Conservation (phyloP, 2,329 filamentous ascomycete genomes). For the Epicoccum nigrum region DNA sequence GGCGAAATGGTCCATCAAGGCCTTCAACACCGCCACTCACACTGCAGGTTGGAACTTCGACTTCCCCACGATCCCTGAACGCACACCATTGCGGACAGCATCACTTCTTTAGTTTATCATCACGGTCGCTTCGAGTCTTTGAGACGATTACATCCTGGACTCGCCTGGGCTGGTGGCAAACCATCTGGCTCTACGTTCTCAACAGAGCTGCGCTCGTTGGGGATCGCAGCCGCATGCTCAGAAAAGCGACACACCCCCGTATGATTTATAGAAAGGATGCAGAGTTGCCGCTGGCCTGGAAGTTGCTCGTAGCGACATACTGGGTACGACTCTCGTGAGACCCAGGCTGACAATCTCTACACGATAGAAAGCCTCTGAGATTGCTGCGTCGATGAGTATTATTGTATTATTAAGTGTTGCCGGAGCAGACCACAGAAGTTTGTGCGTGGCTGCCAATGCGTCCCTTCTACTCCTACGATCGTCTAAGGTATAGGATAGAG, state of each 20-base stretch:
- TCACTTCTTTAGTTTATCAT: slow-evolving; percentile 23
- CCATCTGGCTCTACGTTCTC: slow-evolving; percentile 19
- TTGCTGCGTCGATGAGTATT: no score
- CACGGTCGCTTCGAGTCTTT: slow-evolving; percentile 27
- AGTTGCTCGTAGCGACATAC: no score
- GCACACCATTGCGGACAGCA: slow-evolving; percentile 17
- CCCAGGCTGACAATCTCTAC: no score
- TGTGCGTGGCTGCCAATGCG: no score
- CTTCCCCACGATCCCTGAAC: slow-evolving; percentile 17
- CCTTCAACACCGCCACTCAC: slow-evolving; percentile 18
- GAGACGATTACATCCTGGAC: slow-evolving; percentile 27
- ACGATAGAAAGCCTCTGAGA: no score
- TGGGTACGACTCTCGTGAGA: no score
- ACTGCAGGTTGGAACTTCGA: slow-evolving; percentile 23
- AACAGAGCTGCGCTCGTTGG: slow-evolving; percentile 13
- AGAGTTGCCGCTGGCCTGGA: slow-evolving; percentile 23
- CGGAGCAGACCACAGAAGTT: no score
- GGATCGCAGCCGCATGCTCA: slow-evolving; percentile 12
- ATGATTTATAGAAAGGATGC: slow-evolving; percentile 20
- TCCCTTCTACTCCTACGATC: no score
- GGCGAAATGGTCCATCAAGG: slow-evolving; percentile 17
- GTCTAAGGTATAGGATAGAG: no score
- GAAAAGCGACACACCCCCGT: slow-evolving; percentile 13
- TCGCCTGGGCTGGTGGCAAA: slow-evolving; percentile 24
- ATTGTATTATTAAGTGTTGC: no score